A percentile compares a stretch with the other conserved stretches of the same genome.
These are phyloP conservation scores for Pleurotus pulmonarius DNA, from an alignment of 768 basidiomycete genomes.

Conservation along the genomic window DNA sequence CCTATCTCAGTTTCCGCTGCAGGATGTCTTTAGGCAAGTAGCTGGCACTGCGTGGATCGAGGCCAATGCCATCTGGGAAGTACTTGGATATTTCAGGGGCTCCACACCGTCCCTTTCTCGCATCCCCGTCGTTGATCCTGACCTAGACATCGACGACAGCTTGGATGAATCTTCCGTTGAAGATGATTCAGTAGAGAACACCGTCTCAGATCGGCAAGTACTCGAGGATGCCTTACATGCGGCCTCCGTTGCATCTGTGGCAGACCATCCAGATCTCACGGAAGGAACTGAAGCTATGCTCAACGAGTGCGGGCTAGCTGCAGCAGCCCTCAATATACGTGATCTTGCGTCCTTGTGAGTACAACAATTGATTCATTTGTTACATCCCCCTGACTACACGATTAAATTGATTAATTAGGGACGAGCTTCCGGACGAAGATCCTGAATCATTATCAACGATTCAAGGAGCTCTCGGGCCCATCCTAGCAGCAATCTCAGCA, in stretches of 20 bases:
- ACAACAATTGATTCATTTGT: no score
- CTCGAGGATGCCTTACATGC: not conserved
- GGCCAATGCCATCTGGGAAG: conserved; percentile 10
- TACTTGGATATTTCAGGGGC: conserved; percentile 12
- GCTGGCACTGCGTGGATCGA: conserved; percentile 13
- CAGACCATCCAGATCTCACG: not conserved
- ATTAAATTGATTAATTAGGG: not conserved
- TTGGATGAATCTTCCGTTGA: not conserved
- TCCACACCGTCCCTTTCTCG: not conserved
- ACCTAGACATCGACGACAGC: not conserved
- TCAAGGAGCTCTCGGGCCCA: not conserved
- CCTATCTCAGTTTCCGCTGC: conserved; percentile 16
- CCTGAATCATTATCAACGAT: not conserved
- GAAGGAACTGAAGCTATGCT: not conserved
- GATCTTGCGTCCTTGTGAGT: not conserved
- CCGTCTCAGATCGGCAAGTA: not conserved
- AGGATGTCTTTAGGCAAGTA: conserved; percentile 14
- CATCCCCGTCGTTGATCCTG: not conserved
- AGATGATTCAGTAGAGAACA: no score
- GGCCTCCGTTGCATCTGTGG: not conserved
- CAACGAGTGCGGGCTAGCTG: not conserved
- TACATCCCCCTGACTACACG: no score
- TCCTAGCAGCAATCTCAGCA: not conserved
- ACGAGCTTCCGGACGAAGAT: not conserved
- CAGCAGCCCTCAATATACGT: not conserved